Evolutionary conservation across 768 basidiomycete species (phyloP).

Genomic region (Suillus paluster): DNA sequence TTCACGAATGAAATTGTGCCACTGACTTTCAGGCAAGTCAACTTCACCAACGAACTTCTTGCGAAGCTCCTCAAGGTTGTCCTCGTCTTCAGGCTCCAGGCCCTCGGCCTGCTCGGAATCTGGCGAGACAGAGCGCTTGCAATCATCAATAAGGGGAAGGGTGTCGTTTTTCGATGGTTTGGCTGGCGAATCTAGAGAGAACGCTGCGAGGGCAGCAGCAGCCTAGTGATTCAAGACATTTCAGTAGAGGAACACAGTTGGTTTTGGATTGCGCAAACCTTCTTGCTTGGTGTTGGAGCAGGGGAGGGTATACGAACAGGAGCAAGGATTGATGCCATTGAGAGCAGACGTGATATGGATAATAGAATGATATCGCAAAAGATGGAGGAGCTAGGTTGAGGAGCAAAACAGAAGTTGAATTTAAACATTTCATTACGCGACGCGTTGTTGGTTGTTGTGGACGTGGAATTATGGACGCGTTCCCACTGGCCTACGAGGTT

Average conservation of each 20-base stretch:
- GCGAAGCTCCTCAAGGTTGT: slow-evolving; percentile 45
- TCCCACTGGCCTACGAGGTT: no score
- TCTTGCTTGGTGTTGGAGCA: slow-evolving; percentile 52
- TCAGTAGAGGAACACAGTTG: slow-evolving; percentile 9
- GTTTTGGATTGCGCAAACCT: slow-evolving; percentile 35
- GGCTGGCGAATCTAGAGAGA: slow-evolving; percentile 46
- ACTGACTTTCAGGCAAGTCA: slow-evolving; percentile 57
- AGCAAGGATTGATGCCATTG: slow-evolving; percentile 27
- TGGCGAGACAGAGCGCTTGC: slow-evolving; percentile 36
- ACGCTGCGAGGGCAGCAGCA: slow-evolving; percentile 46
- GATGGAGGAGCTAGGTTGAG: slow-evolving; percentile 7
- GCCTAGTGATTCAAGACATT: slow-evolving; percentile 26
- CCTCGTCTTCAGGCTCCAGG: slow-evolving; percentile 24
- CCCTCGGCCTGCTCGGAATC: slow-evolving; percentile 31
- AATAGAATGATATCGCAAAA: slow-evolving; percentile 9
- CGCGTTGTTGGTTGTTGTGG: slow-evolving; percentile 41
- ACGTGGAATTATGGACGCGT: slow-evolving; percentile 11
- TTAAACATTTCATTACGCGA: slow-evolving; percentile 33
- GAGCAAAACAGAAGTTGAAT: slow-evolving; percentile 8
- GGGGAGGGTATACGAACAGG: slow-evolving; percentile 28
- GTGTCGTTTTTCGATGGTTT: slow-evolving; percentile 24
- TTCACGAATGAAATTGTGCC: background rate
- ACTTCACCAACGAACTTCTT: slow-evolving; percentile 66
- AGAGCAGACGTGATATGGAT: slow-evolving; percentile 5
- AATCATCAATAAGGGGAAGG: slow-evolving; percentile 30